Evolutionary conservation across 768 basidiomycete genomes (phyloP), one percentile per base, ranked within the genome.

Genomic region (Sporobolomyces phaffii): DNA sequence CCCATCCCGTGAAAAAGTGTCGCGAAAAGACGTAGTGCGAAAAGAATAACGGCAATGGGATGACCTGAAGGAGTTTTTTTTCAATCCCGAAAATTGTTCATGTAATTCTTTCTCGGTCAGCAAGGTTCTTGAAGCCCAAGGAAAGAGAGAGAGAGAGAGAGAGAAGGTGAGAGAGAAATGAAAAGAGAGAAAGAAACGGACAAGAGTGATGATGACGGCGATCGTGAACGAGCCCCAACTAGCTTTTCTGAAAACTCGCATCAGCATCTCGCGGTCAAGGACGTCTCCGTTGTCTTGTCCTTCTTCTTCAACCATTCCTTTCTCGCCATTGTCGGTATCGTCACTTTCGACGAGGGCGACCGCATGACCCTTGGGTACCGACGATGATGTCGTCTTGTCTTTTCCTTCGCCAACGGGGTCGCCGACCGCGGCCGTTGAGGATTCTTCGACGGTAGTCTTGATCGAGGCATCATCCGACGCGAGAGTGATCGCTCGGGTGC

Each of bases 31-130:
- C 79, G 34, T 88, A 87, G 45, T 83, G 82, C 0, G 89, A 86
- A 76, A 88, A 89, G 81, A 94, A 94, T 11, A 93, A 81, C 3
- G 91, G 91, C 2, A 96, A 78, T 0, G 91, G 93, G 59, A 96
- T 84, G 60, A 90, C 59, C 71, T 91, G 78, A 72, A 41, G 36
- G 53, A 45, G 18, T 14, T 17, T 29, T 6, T 45, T 45, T 8
- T 45, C 28, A 45, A 75, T 48, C 20, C 26, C 4, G 47, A 34
- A n/a, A n/a, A n/a, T n/a, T n/a, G n/a, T n/a, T n/a, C n/a, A n/a
- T n/a, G n/a, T n/a, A n/a, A n/a, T n/a, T n/a, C n/a, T n/a, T n/a
- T n/a, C n/a, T n/a, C n/a, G n/a, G n/a, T n/a, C n/a, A n/a, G n/a
- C n/a, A n/a, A n/a, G n/a, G n/a, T n/a, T n/a, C n/a, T n/a, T n/a